Percentiles rank a stretch among this genome's conserved stretches.
Conservation (phyloP, 1,284 basidiomycete species). For the Schizophyllum amplum region DNA sequence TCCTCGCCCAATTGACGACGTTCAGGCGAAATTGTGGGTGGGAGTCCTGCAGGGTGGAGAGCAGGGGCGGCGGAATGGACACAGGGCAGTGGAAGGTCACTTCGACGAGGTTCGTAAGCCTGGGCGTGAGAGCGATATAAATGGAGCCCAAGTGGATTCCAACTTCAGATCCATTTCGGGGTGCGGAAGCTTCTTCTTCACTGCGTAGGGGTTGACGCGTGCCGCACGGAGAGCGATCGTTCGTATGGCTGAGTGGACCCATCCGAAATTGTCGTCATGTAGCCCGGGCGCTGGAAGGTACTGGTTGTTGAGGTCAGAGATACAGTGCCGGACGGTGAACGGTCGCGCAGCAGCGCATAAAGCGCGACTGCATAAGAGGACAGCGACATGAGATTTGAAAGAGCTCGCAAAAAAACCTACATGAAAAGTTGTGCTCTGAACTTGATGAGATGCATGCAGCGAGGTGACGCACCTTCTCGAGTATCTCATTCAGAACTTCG, state of each 20-base stretch:
- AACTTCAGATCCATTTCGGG: background rate
- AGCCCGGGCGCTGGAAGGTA: background rate
- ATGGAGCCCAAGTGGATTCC: background rate
- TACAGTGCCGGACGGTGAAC: background rate
- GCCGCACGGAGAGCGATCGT: background rate
- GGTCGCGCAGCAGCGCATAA: background rate
- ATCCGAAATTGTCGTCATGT: background rate
- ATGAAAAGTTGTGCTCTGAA: conserved; percentile 16
- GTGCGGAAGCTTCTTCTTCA: background rate
- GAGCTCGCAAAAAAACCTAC: background rate
- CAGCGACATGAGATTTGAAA: no score
- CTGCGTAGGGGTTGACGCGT: background rate
- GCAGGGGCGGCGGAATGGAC: background rate
- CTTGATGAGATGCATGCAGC: conserved; percentile 40
- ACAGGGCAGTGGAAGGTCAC: background rate
- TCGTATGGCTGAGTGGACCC: background rate
- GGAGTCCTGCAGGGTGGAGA: background rate
- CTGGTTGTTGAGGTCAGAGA: background rate
- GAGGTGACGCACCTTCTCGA: no score
- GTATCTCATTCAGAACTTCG: no score
- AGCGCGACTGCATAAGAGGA: background rate
- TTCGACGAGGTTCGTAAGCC: background rate
- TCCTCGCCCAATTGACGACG: background rate
- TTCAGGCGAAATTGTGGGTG: background rate
- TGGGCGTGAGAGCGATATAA: background rate